Evolutionary conservation across 306 rosid genomes (phyloP).

Genomic region (Potentilla sterilis): DNA sequence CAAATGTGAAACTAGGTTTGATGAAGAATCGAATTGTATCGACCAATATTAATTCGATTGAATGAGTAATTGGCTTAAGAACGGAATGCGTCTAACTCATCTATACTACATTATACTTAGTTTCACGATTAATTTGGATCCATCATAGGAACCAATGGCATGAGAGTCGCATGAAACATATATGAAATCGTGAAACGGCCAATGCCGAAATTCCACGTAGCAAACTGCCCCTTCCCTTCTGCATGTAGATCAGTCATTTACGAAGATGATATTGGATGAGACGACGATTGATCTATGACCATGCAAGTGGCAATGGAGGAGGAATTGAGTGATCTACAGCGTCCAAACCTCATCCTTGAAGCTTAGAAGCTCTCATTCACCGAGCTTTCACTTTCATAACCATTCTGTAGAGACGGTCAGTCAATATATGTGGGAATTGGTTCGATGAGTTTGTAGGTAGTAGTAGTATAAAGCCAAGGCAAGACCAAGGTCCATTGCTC

Average conservation of each 20-base stretch:
- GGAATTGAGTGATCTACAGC: conserved; percentile 43
- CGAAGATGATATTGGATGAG: not conserved
- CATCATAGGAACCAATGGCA: not conserved
- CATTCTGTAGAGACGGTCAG: not conserved
- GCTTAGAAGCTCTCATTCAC: conserved; percentile 63
- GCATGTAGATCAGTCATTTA: not conserved
- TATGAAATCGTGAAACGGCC: not conserved
- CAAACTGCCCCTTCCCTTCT: not conserved
- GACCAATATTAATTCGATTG: not conserved
- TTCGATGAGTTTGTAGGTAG: not conserved
- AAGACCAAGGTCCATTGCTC: conserved; percentile 20
- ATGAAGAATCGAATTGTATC: not conserved
- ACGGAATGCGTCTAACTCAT: not conserved
- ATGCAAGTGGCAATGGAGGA: not conserved
- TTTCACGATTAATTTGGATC: conserved; percentile 5
- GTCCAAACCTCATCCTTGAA: conserved; percentile 76
- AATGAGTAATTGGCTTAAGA: not conserved
- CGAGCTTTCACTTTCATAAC: conserved; percentile 71
- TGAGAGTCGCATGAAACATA: not conserved
- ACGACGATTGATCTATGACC: not conserved
- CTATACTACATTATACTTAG: not conserved
- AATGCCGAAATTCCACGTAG: not conserved
- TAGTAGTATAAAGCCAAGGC: conserved; percentile 32
- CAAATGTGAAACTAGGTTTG: not conserved
- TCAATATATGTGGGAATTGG: conserved; percentile 9